These are phyloP conservation scores for Cydonia oblonga DNA, from an alignment of 331 rosid genomes.

Conservation along the genomic window DNA sequence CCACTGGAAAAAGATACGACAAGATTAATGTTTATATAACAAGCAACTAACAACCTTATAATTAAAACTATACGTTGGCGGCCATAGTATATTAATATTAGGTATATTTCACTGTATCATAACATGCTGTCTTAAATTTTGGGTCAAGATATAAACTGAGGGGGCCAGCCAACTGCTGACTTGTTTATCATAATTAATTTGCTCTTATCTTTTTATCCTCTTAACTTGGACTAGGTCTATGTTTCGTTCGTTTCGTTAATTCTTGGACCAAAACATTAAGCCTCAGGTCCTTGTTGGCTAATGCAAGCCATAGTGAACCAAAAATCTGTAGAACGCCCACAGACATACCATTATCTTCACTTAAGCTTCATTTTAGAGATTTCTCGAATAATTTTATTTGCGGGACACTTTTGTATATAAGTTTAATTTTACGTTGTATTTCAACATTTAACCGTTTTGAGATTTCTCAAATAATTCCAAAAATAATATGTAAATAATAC, in stretches of 20 bases:
- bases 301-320: neutral
- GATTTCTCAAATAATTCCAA: no score
- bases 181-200: neutral
- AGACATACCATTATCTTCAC: neutral
- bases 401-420: neutral
- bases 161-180: neutral
- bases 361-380: neutral
- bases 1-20: neutral
- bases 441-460: neutral
- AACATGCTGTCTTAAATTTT: neutral
- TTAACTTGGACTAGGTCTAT: constrained; percentile 2
- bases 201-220: constrained; percentile 6
- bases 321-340: neutral
- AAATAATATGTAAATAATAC: no score
- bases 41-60: neutral
- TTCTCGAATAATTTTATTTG: neutral
- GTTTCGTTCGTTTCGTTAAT: no score
- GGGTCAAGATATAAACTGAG: neutral
- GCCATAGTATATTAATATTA: neutral
- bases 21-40: neutral
- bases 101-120: neutral
- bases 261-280: no score
- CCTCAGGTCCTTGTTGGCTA: neutral
- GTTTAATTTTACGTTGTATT: neutral
- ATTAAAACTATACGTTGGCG: neutral